A percentile compares a stretch with the other conserved stretches of the same genome.
Conservation (phyloP, 768 basidiomycete species). For the Inosperma sp. region DNA sequence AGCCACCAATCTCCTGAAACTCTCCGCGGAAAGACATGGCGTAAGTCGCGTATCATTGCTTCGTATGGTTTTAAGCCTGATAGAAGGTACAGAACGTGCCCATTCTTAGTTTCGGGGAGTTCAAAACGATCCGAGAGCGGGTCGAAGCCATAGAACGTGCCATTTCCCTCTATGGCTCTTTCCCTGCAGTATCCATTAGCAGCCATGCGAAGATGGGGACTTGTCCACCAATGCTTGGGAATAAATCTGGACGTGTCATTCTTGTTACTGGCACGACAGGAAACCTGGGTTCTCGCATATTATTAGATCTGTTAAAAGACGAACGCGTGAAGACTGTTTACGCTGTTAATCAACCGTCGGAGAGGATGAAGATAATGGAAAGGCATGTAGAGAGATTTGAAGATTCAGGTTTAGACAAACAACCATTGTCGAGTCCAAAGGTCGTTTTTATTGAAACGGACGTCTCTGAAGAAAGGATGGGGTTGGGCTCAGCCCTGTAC, state of each 20-base stretch:
- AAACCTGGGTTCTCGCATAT: constrained; percentile 35
- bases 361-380: constrained; percentile 9
- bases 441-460: constrained; percentile 38
- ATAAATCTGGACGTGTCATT: constrained; percentile 20
- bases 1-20: not conserved
- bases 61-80: too few species aligned
- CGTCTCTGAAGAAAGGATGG: constrained; percentile 25
- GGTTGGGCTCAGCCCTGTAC: constrained; percentile 23
- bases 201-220: too few species aligned
- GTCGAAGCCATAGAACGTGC: too few species aligned
- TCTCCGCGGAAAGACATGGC: too few species aligned
- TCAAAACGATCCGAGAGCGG: too few species aligned
- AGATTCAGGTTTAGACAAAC: constrained; percentile 30
- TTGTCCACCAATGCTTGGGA: too few species aligned
- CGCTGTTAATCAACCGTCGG: constrained; percentile 28
- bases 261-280: constrained; percentile 43
- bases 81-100: too few species aligned
- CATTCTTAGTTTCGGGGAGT: too few species aligned
- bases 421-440: constrained; percentile 26
- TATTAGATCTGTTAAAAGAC: constrained; percentile 26
- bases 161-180: too few species aligned
- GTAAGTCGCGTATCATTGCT: too few species aligned
- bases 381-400: constrained; percentile 30
- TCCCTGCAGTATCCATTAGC: too few species aligned
- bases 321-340: constrained; percentile 26